These are phyloP conservation scores for Staphylotrichum longicolle DNA, from an alignment of 495 filamentous ascomycete genomes.

Conservation along the genomic window DNA sequence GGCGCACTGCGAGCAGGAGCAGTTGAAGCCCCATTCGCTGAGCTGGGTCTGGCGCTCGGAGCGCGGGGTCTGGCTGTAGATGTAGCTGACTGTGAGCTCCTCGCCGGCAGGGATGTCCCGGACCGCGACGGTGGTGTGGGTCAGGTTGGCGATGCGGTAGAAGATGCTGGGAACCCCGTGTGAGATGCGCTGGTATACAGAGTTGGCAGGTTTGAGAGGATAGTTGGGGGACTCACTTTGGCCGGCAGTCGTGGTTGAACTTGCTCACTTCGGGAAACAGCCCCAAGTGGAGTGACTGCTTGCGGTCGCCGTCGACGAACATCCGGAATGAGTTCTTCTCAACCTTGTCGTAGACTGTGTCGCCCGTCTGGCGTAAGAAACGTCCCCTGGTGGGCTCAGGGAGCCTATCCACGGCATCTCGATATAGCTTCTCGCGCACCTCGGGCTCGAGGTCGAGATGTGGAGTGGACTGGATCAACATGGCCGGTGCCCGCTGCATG, in stretches of 20 bases:
- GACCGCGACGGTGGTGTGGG: conserved; percentile 41
- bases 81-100: conserved; percentile 45
- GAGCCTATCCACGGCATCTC: conserved; percentile 32
- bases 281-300: conserved; percentile 35
- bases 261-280: conserved; percentile 38
- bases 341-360: conserved; percentile 34
- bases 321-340: conserved; percentile 44
- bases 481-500: conserved; percentile 33
- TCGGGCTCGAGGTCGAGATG: conserved; percentile 30
- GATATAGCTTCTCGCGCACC: conserved; percentile 30
- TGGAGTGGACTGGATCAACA: conserved; percentile 34
- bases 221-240: conserved; percentile 37
- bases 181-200: no score
- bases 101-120: conserved; percentile 41
- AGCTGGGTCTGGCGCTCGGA: conserved; percentile 38
- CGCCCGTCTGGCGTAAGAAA: conserved; percentile 40
- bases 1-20: conserved; percentile 40
- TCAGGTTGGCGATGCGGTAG: conserved; percentile 42
- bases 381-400: conserved; percentile 19
- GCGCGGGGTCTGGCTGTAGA: conserved; percentile 32
- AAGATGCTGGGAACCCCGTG: conserved; percentile 30
- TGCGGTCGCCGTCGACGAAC: conserved; percentile 33
- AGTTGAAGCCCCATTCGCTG: conserved; percentile 42
- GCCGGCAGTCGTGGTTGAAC: conserved; percentile 47
- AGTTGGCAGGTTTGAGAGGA: no score